Evolutionary conservation across 2,329 filamentous ascomycete genomes (phyloP), one percentile per base, ranked within the genome.

Genomic region (Dryadomyces quercivorus): DNA sequence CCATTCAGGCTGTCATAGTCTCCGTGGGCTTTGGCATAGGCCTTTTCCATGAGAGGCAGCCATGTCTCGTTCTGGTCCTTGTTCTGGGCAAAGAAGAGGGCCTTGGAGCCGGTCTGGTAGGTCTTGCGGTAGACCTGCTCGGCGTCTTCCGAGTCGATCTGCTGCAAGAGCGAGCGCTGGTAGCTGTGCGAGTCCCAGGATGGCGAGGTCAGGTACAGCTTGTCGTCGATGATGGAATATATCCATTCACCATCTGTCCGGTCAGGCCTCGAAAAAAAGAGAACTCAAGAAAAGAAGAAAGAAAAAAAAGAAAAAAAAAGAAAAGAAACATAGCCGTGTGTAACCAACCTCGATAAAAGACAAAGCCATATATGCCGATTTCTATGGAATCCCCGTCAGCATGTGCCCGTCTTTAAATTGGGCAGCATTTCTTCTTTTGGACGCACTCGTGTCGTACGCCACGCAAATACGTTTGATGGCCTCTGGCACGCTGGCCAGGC

Each of bases 211-310:
- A 95, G 77, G 65, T 88, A 94, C 2, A 95, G 75, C 69, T 94
- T 94, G 67, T 95, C 90, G 64, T 95, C 90, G 56, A 95, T 82
- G 58, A 95, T 91, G 56, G 87, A 90, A 61, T 90, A 89, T 55
- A 92, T 86, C 90, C 89, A 95, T 68, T 93, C 88, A 53, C 89
- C 89, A 63, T 95, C 89, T 69, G 52, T 7, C 3, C 36, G 15
- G 40, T 21, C 8, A 18, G 26, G n/a, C n/a, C n/a, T 18, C 6
- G 40, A 12, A 12, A 18, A 2, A 12, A 10, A 20, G 34, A 40
- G 20, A 21, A 22, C 20, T 15, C 9, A 18, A 31, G 34, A 15
- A 15, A 22, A 43, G 21, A 38, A 31, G 26, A 18, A 21, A 34
- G n/a, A n/a, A 12, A 12, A 18, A 2, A 12, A 10, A 20, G 34